Base-by-base conservation (phyloP, 2,329 filamentous ascomycete genomes). In the Cytospora chrysosperma region DNA sequence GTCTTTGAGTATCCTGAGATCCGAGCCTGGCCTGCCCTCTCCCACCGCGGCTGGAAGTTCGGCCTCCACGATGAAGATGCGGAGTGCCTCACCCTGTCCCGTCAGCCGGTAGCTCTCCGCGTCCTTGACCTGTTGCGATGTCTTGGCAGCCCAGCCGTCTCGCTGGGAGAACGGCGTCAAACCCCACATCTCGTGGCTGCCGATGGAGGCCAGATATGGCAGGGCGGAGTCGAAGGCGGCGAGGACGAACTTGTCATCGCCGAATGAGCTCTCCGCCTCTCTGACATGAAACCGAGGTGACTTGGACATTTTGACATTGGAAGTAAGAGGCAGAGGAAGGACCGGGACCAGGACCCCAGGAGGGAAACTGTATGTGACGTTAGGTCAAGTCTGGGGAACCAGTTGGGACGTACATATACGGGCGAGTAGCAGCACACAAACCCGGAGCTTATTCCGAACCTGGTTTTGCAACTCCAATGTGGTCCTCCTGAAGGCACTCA, bases 161-260 rank as follows among this genome's bases (percentile, higher is more conserved):
- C 55, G 55, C 37, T 47, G 37, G 55, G 55, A 47, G 55, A 56
- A 56, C 17, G 37, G 55, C 7, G 13, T 43, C 7, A 21, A 47
- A 30, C 55, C 55, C 55, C 55, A 56, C 37, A 27, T 26, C 55
- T 56, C 55, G n/a, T 56, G 34, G 55, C 55, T 56, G 55, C 55
- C 55, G 55, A 56, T 56, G 37, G 55, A 56, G n/a, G 55, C 37
- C 21, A 56, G n/a, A 47, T 56, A 56, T 6, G 55, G 55, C 24
- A 56, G 34, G 34, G 21, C 26, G 37, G 55, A 47, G 24, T 56
- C 55, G 34, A 56, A 56, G 24, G 55, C 34, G 10, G 34, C 37
- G 21, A 56, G 0, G 2, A 56, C 26, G 37, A 56, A 56, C 26
- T 49, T 13, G 13, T 27, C 34, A 24, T 56, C 55, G 24, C 55